Base-by-base conservation (phyloP, 2,329 filamentous ascomycete genomes). In the Coniochaeta sp. region DNA sequence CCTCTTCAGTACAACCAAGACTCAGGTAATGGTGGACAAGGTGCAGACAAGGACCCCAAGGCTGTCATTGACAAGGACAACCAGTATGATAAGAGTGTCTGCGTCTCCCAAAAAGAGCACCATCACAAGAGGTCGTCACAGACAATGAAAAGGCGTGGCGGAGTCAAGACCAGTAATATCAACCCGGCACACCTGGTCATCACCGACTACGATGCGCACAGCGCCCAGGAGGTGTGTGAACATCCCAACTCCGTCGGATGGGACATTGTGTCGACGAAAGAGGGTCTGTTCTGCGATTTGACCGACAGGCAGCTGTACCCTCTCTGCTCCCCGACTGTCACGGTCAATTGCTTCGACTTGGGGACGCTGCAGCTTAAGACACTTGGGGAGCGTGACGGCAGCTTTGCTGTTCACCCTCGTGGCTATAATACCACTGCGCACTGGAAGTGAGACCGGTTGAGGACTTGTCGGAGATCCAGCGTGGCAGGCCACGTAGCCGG, bases 1-100 rank as follows among this genome's bases (percentile, higher is more conserved):
- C 60, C 61, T 1, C 61, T 71, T 43, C 58, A 69, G n/a, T 70
- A 71, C 58, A 59, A 64, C 9, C 58, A 43, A 0, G 58, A 69
- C 47, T 60, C 62, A 16, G 36, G 6, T 12, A 40, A 40, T 12
- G 36, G 36, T 12, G 36, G 36, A 40, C 36, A 40, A 40, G 36
- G 36, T n/a, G 12, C 36, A n/a, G 36, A 40, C 36, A 40, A 40
- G 11, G 36, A 40, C 17, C 36, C 36, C 4, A 14, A 16, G 17
- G 36, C 36, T 5, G 36, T 40, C 5, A 40, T 40, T 16, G 36
- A 40, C 36, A 40, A 14, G 11, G 12, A 14, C 36, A 40, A 40
- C 17, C 36, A 40, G 36, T 40, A 40, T 12, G 36, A 40, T 12
- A 40, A 40, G 11, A 40, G 36, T n/a, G 36, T 40, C 4, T 40